Conservation (phyloP, 176 grass and related monocot species). For the Hordeum vulgare region MorexV3_pseudomolecules_assembly NC_058520.1:102781670-102782169, state of each 20-base stretch:
- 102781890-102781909: constrained; percentile 16
- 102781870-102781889: not conserved
- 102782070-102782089: too few species aligned
- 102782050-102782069: not conserved
- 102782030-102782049: constrained; percentile 11
- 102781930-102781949: not conserved
- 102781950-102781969: not conserved
- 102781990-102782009: not conserved
- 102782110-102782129: too few species aligned
- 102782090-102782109: too few species aligned
- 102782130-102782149: not conserved
- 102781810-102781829: not conserved
- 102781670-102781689: constrained; percentile 74
- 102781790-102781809: not conserved
- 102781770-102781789: constrained; percentile 6
- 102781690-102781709: constrained; percentile 54
- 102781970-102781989: not conserved
- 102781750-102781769: constrained; percentile 17
- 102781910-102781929: not conserved
- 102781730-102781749: constrained; percentile 80
- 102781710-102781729: constrained; percentile 90
- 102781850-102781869: not conserved
- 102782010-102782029: constrained; percentile 21
- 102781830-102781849: not conserved
- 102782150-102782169: not conserved